Percentiles rank a stretch among this genome's conserved stretches.
phyloP scores from a whole-genome alignment of 352 stramenopile genomes.

The Phytophthora ohioensis region DNA sequence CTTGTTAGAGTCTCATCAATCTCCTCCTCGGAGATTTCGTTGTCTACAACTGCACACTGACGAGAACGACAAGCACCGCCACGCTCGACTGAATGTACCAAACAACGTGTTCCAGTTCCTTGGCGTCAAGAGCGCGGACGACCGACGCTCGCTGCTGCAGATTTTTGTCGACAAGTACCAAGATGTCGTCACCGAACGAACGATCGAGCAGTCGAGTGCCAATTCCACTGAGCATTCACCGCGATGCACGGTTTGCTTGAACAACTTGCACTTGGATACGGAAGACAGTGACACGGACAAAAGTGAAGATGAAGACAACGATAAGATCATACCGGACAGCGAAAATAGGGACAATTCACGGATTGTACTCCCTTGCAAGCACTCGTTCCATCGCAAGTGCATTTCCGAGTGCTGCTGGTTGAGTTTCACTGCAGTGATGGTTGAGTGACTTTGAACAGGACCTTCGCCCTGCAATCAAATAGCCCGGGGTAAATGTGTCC shows the following conservation, averaged over 20 bases:
- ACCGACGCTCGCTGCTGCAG: constrained; percentile 63
- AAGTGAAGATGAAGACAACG: constrained; percentile 6
- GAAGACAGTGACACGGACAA: constrained; percentile 9
- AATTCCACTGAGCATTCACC: not conserved
- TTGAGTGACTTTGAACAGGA: constrained; percentile 45
- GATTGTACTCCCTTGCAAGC: not conserved
- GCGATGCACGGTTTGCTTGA: not conserved
- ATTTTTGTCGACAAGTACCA: constrained; percentile 35
- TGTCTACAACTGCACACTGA: constrained; percentile 56
- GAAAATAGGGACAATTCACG: not conserved
- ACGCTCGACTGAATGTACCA: constrained; percentile 52
- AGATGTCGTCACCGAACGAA: too few species aligned
- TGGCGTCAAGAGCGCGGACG: constrained; percentile 45
- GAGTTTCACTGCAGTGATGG: constrained; percentile 47
- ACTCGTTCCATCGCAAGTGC: not conserved
- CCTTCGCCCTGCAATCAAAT: not conserved
- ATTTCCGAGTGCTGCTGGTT: not conserved
- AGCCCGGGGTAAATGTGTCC: too few species aligned
- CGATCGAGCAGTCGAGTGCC: too few species aligned
- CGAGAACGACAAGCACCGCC: constrained; percentile 45
- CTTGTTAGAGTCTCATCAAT: constrained; percentile 49
- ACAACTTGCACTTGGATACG: not conserved
- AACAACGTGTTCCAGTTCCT: constrained; percentile 58
- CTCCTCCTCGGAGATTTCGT: constrained; percentile 36
- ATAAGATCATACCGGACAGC: not conserved